These are phyloP conservation scores for Cutaneotrichosporon daszewskae DNA, from an alignment of 1,284 basidiomycete species.

Conservation along the genomic window DNA sequence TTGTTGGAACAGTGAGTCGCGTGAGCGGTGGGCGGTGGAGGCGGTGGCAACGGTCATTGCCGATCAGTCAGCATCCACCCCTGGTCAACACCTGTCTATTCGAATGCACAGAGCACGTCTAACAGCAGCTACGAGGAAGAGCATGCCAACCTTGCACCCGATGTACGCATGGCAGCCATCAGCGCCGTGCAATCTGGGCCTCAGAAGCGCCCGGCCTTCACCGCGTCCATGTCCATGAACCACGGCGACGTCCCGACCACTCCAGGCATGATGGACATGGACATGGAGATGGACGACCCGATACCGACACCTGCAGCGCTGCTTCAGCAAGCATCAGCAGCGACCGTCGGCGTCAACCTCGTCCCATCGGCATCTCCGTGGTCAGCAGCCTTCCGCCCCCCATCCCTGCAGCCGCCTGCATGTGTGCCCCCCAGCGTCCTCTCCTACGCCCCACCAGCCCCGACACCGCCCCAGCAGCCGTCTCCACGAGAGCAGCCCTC, in stretches of 20 bases:
- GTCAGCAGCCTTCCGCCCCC: constrained; percentile 32
- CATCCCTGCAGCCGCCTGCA: constrained; percentile 15
- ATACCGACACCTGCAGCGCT: constrained; percentile 13
- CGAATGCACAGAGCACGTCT: too few relatives aligned
- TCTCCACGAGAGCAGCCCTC: constrained; percentile 24
- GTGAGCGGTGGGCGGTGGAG: neutral
- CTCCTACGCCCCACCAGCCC: constrained; percentile 34
- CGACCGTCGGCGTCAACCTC: constrained; percentile 9
- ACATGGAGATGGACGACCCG: constrained; percentile 46
- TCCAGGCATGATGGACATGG: constrained; percentile 49
- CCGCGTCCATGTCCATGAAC: constrained; percentile 6
- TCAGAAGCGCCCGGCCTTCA: constrained; percentile 1
- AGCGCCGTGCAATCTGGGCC: constrained; percentile 29
- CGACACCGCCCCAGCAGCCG: constrained; percentile 2
- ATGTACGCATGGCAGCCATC: constrained; percentile 43
- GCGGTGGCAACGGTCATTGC: too few relatives aligned
- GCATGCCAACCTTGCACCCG: constrained; percentile 43
- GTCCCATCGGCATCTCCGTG: constrained; percentile 23
- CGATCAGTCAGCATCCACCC: too few relatives aligned
- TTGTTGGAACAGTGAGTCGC: constrained; percentile 47
- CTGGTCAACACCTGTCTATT: too few relatives aligned
- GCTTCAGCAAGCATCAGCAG: constrained; percentile 14
- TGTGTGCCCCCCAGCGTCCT: constrained; percentile 44
- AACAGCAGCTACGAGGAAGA: constrained; percentile 46
- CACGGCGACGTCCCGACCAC: constrained; percentile 43